Evolutionary conservation across 2,329 filamentous ascomycete genomes (phyloP).

Genomic region (Phaeoacremonium minimum): DNA sequence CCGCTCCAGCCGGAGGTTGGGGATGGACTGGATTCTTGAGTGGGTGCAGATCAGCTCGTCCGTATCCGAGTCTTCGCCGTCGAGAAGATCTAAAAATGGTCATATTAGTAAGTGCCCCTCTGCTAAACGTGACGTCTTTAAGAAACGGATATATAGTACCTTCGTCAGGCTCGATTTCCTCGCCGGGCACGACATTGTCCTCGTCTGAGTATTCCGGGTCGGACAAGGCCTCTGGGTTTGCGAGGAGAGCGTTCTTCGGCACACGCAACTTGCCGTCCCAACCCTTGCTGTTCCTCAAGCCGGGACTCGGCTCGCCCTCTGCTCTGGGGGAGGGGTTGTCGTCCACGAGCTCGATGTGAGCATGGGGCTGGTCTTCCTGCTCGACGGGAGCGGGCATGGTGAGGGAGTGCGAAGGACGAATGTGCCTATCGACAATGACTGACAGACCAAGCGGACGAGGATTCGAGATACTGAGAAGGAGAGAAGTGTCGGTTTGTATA

Average conservation of each 20-base stretch:
- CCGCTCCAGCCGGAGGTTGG: conserved; percentile 74
- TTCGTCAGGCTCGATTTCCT: conserved; percentile 78
- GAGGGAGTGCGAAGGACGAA: conserved; percentile 3
- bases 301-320: conserved; percentile 39
- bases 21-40: conserved; percentile 74
- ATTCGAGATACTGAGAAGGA: neutral
- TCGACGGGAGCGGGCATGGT: conserved; percentile 35
- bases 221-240: conserved; percentile 76
- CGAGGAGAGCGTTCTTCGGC: conserved; percentile 62
- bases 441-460: neutral
- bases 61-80: conserved; percentile 54
- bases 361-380: conserved; percentile 25
- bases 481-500: too few relatives aligned
- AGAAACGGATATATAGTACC: conserved; percentile 42
- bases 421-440: too few relatives aligned
- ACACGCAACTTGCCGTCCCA: conserved; percentile 84
- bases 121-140: conserved; percentile 3
- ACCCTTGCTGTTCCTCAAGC: conserved; percentile 58
- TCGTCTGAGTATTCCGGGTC: conserved; percentile 82
- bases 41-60: conserved; percentile 90
- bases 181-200: conserved; percentile 62
- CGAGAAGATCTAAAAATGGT: conserved; percentile 48
- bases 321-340: conserved; percentile 30
- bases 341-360: conserved; percentile 48
- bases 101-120: too few relatives aligned